phyloP scores from a whole-genome alignment of 176 grass and related monocot species.

The Canna indica region DNA sequence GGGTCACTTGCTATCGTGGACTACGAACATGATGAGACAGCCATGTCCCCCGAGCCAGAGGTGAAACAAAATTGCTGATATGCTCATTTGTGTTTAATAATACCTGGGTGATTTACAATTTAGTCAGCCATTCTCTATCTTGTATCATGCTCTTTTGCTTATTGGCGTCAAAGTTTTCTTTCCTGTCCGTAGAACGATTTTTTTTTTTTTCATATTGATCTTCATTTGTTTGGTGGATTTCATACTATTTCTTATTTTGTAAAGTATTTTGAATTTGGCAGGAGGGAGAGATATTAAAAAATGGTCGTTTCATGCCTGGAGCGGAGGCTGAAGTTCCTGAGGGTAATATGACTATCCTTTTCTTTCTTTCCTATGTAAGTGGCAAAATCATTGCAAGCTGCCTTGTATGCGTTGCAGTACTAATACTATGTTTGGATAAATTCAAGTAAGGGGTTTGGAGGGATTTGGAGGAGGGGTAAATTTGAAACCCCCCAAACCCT shows the following conservation, averaged over 20 bases:
- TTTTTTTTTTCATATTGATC: not conserved
- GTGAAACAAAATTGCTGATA: not conserved
- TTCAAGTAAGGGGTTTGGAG: not conserved
- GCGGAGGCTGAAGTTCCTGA: not conserved
- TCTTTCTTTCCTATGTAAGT: not conserved
- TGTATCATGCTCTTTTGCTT: not conserved
- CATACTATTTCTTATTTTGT: not conserved
- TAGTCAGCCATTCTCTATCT: not conserved
- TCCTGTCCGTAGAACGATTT: not conserved
- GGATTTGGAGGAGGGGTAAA: too few relatives aligned
- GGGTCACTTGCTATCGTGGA: conserved; percentile 14
- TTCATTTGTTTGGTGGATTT: not conserved
- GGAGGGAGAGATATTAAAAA: conserved; percentile 10
- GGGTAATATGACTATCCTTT: not conserved
- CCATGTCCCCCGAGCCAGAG: conserved; percentile 17
- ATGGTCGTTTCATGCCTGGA: not conserved
- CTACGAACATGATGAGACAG: conserved; percentile 11
- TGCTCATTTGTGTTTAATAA: not conserved
- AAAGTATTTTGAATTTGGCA: not conserved
- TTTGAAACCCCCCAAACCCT: too few relatives aligned
- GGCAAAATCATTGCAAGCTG: not conserved
- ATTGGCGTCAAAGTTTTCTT: not conserved
- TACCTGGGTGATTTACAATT: not conserved
- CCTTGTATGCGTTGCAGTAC: too few relatives aligned
- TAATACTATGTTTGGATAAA: not conserved